Conservation (phyloP, 2,329 filamentous ascomycete genomes). For the Colletotrichum echinochloae region DNA sequence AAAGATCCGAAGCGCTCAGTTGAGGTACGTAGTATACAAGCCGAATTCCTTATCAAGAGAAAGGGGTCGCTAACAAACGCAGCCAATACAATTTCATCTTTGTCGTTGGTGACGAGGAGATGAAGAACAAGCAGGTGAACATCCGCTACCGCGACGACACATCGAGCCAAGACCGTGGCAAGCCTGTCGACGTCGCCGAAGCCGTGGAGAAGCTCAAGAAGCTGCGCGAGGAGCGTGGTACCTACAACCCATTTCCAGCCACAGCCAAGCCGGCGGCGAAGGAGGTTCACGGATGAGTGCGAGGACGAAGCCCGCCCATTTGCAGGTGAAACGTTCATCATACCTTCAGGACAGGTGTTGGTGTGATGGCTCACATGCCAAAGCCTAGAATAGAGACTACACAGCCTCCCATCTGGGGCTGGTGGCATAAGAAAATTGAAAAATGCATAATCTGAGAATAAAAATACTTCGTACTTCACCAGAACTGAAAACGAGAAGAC, state of each 20-base stretch:
- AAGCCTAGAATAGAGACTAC: constrained; percentile 1
- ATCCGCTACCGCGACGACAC: constrained; percentile 74
- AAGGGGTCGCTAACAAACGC: constrained; percentile 41
- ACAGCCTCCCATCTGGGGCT: constrained; percentile 1
- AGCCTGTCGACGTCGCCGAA: constrained; percentile 67
- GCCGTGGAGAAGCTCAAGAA: constrained; percentile 66
- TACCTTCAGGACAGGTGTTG: constrained; percentile 3
- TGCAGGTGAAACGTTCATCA: constrained; percentile 19
- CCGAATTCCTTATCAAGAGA: neutral
- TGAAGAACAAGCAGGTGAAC: constrained; percentile 70
- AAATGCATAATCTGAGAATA: neutral
- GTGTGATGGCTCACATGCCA: neutral
- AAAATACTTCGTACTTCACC: neutral
- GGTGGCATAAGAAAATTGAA: neutral
- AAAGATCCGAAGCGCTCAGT: constrained; percentile 86
- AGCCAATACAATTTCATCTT: constrained; percentile 36
- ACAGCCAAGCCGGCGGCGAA: constrained; percentile 36
- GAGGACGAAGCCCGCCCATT: constrained; percentile 5
- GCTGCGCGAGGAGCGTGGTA: constrained; percentile 61
- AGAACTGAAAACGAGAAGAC: neutral
- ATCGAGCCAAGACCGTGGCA: constrained; percentile 70
- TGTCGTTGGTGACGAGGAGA: constrained; percentile 74
- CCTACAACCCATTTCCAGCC: constrained; percentile 52
- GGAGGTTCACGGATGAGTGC: constrained; percentile 41
- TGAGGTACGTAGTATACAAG: constrained; percentile 71